Evolutionary conservation across 768 basidiomycete species (phyloP), one percentile per base, ranked within the genome.

Genomic region (Austroboletus eburneus): DNA sequence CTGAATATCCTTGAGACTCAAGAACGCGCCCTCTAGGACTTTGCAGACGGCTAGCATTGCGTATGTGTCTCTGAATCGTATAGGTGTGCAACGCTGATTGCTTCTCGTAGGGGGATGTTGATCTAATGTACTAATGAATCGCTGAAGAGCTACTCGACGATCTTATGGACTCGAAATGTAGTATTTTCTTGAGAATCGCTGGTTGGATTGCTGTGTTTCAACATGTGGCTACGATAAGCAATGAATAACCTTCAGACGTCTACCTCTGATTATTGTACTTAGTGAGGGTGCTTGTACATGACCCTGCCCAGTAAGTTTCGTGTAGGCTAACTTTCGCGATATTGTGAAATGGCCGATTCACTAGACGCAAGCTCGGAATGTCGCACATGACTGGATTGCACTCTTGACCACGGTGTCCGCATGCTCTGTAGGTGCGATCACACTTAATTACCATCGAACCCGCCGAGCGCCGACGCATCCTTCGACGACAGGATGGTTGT

Each of bases 21-120:
- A n/a, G n/a, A n/a, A n/a, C n/a, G n/a, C 36, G 14, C 42, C 21
- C 10, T 49, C 34, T 16, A 69, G 67, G 10, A 80, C 79, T 6
- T 64, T 81, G 45, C 79, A 81, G 52, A 76, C 80, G 32, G 79
- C 79, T 29, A 75, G 73, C 36, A 81, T 81, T 43, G 79, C 79
- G 71, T 78, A 61, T 50, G 76, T 75, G 17, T 39, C 27, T n/a
- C 7, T 43, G 35, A 48, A 22, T 45, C 21, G 4, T 14, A 42
- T 17, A 14, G 5, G 6, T 38, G 8, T 4, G n/a, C 16, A 29
- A 48, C 7, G 30, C 42, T 66, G 21, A 57, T n/a, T 29, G 34
- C 63, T 37, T 66, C 30, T 29, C 29, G 46, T 42, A 79, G 74
- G 8, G 77, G 72, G 46, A 76, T 76, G 74, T 52, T 76, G 51